Percentiles rank a stretch among this genome's conserved stretches.
Evolutionary conservation across 768 basidiomycete species (phyloP).

Genomic region (Boletus sensibilis): DNA sequence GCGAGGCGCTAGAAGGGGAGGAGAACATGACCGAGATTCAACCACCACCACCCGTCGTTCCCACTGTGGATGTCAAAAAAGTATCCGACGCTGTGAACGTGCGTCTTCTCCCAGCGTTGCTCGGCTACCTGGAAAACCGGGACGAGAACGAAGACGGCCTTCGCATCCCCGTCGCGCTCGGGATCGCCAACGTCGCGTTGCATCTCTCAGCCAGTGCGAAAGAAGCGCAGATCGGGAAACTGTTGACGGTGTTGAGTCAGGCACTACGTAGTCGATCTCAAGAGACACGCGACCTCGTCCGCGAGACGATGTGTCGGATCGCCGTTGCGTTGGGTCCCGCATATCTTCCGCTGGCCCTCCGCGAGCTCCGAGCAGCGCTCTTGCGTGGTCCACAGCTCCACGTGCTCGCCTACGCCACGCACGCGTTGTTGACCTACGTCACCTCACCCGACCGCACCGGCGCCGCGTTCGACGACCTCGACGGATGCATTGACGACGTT

Average conservation of each 20-base stretch:
- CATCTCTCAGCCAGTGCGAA: conserved; percentile 67
- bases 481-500: conserved; percentile 75
- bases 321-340: conserved; percentile 66
- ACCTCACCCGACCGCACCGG: conserved; percentile 57
- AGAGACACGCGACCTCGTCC: conserved; percentile 83
- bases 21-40: conserved; percentile 20
- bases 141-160: conserved; percentile 82
- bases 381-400: conserved; percentile 92
- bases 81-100: conserved; percentile 76
- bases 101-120: conserved; percentile 75
- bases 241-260: conserved; percentile 85
- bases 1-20: conserved; percentile 28
- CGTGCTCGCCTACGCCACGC: conserved; percentile 80
- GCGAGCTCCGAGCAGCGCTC: conserved; percentile 82
- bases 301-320: conserved; percentile 82
- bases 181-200: conserved; percentile 80
- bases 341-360: conserved; percentile 70
- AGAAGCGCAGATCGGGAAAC: conserved; percentile 66
- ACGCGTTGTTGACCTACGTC: conserved; percentile 79
- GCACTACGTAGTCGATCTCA: conserved; percentile 91
- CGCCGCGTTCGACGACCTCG: conserved; percentile 58
- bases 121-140: conserved; percentile 78
- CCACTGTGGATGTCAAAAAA: conserved; percentile 24
- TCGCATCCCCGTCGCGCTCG: conserved; percentile 85
- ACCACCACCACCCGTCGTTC: not conserved